Conservation (phyloP, 2,329 filamentous ascomycete genomes). For the Fusarium devonianum region DNA sequence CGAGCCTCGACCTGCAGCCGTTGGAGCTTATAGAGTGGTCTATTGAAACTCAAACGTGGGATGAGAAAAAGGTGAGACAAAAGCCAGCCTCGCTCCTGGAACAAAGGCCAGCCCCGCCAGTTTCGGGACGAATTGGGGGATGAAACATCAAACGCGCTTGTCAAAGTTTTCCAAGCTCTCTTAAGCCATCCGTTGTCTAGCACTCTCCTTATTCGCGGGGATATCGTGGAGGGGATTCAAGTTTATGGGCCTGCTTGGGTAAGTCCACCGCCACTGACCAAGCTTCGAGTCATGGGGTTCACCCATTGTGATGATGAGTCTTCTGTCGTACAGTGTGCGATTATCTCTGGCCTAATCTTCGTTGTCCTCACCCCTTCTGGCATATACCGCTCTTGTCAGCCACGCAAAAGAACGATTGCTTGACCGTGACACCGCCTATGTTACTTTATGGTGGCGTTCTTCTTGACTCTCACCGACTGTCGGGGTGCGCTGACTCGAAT, state of each 20-base stretch:
- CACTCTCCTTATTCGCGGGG: conserved; percentile 9
- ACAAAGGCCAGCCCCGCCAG: too few species aligned
- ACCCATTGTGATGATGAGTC: background rate
- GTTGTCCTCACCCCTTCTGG: conserved; percentile 3
- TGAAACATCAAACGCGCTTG: conserved; percentile 2
- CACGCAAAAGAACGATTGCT: conserved; percentile 12
- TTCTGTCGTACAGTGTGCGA: conserved; percentile 24
- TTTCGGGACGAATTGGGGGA: too few species aligned
- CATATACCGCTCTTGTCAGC: conserved; percentile 27
- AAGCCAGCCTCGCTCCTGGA: background rate
- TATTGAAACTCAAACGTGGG: conserved; percentile 22
- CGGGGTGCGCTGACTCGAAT: conserved; percentile 13
- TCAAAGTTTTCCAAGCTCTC: conserved; percentile 3
- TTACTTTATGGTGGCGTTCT: background rate
- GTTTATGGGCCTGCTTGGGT: background rate
- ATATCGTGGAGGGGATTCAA: background rate
- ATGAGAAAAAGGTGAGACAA: too few species aligned
- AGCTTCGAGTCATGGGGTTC: conserved; percentile 21
- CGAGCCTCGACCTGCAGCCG: conserved; percentile 5
- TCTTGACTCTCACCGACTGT: conserved; percentile 4
- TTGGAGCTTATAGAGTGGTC: conserved; percentile 25
- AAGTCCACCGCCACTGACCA: conserved; percentile 31
- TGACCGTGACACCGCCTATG: conserved; percentile 24
- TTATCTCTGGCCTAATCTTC: background rate
- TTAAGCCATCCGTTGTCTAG: conserved; percentile 2